A percentile compares a stretch with the other conserved stretches of the same genome.
These are phyloP conservation scores for Hamigera avellanea DNA, from an alignment of 495 filamentous ascomycete species.

Conservation along the genomic window DNA sequence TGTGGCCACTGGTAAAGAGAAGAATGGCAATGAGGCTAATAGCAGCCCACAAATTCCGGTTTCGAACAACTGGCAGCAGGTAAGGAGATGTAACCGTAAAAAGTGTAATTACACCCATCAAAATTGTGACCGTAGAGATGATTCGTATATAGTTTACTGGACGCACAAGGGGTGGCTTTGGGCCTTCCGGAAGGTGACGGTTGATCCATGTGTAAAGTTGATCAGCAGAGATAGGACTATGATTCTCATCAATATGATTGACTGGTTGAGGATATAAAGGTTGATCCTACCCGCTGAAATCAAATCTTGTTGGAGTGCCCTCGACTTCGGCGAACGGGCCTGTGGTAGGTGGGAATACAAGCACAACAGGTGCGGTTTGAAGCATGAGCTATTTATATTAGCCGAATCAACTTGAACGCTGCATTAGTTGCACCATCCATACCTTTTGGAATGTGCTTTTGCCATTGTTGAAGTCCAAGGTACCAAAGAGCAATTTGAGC, in stretches of 20 bases:
- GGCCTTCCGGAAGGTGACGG: slow-evolving; percentile 62
- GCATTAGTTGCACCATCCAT: slow-evolving; percentile 11
- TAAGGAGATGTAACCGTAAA: slow-evolving; percentile 70
- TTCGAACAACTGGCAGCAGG: slow-evolving; percentile 75
- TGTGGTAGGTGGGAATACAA: slow-evolving; percentile 76
- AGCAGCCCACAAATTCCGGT: slow-evolving; percentile 87
- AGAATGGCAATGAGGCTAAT: slow-evolving; percentile 82
- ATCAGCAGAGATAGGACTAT: slow-evolving; percentile 63
- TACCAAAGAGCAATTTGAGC: slow-evolving; percentile 66
- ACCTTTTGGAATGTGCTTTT: slow-evolving; percentile 84
- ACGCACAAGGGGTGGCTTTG: slow-evolving; percentile 64
- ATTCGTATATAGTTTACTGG: slow-evolving; percentile 81
- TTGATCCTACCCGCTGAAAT: slow-evolving; percentile 68
- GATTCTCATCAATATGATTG: background rate
- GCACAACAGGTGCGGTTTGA: slow-evolving; percentile 85
- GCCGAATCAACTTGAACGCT: background rate
- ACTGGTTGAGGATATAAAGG: background rate
- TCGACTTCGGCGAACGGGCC: slow-evolving; percentile 71
- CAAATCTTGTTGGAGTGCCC: slow-evolving; percentile 62
- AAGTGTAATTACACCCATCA: slow-evolving; percentile 56
- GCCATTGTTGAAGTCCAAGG: slow-evolving; percentile 80
- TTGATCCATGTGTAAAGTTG: slow-evolving; percentile 66
- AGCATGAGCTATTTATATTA: slow-evolving; percentile 61
- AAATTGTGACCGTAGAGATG: slow-evolving; percentile 49
- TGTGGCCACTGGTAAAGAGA: slow-evolving; percentile 91